These are phyloP conservation scores for Trichoderma sp. DNA, from an alignment of 2,329 filamentous ascomycete genomes.

Conservation along the genomic window DNA sequence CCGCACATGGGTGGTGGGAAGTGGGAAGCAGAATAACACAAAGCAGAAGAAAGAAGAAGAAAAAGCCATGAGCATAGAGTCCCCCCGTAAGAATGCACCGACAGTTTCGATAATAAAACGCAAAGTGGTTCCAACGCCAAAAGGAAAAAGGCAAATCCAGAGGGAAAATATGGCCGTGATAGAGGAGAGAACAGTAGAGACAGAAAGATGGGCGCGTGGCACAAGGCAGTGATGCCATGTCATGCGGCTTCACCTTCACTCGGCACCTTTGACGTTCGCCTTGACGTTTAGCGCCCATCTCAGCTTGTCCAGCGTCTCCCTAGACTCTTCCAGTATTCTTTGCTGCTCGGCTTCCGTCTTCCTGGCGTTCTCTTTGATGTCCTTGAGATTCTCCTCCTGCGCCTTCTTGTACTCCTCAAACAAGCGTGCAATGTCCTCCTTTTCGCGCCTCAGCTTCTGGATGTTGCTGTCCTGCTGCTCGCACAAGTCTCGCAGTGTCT, in stretches of 20 bases:
- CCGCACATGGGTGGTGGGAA: not conserved
- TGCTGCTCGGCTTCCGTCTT: slow-evolving; percentile 61
- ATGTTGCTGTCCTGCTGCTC: slow-evolving; percentile 72
- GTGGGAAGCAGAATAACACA: not conserved
- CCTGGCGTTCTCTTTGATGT: slow-evolving; percentile 57
- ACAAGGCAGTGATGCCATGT: not conserved
- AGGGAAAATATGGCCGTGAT: not conserved
- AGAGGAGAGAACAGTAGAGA: not conserved
- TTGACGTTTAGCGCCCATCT: slow-evolving; percentile 71
- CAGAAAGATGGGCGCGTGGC: not conserved
- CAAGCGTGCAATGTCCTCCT: slow-evolving; percentile 56
- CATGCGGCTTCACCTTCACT: slow-evolving; percentile 36
- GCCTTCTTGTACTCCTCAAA: slow-evolving; percentile 64
- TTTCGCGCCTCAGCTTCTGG: slow-evolving; percentile 56
- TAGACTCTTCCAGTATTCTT: slow-evolving; percentile 54
- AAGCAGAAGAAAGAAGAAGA: not conserved
- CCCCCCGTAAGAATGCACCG: slow-evolving; percentile 13
- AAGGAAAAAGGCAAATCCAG: not conserved
- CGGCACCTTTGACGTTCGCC: slow-evolving; percentile 54
- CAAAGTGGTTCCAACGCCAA: not conserved
- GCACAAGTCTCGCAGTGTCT: slow-evolving; percentile 63
- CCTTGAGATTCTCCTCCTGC: slow-evolving; percentile 59
- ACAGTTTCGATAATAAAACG: not conserved
- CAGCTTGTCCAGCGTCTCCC: slow-evolving; percentile 63
- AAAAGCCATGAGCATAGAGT: slow-evolving; percentile 11